Conservation (phyloP, 2,329 filamentous ascomycete species). For the Periconia sp. region DNA sequence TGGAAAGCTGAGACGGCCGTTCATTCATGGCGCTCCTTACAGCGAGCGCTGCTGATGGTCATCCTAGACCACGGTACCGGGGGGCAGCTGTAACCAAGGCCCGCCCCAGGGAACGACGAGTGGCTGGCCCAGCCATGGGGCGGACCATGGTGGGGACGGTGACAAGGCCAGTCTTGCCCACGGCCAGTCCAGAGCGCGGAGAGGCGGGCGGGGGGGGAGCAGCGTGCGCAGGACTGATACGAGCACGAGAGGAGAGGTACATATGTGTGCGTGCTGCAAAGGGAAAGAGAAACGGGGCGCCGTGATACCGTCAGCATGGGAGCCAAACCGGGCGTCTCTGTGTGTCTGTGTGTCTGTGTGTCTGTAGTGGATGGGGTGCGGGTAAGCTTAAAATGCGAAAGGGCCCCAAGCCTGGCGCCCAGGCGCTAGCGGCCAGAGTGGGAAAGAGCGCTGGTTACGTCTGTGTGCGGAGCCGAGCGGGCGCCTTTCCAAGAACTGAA, state of each 20-base stretch:
- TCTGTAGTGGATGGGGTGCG: constrained; percentile 24
- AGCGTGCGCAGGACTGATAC: too few species aligned
- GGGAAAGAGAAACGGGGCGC: background rate
- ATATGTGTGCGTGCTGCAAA: constrained; percentile 1
- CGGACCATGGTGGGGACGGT: constrained; percentile 12
- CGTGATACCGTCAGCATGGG: constrained; percentile 32
- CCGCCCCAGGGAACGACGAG: background rate
- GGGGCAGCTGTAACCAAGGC: constrained; percentile 5
- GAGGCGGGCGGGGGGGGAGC: too few species aligned
- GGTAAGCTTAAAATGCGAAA: constrained; percentile 43
- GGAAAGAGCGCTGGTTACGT: constrained; percentile 28
- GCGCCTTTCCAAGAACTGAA: constrained; percentile 28
- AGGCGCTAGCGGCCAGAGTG: constrained; percentile 14
- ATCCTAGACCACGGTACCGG: constrained; percentile 25
- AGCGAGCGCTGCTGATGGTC: constrained; percentile 21
- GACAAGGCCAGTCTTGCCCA: constrained; percentile 1
- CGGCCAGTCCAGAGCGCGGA: too few species aligned
- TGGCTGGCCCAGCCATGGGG: constrained; percentile 9
- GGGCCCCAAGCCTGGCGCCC: constrained; percentile 36
- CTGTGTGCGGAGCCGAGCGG: constrained; percentile 38
- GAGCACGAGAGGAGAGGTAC: background rate
- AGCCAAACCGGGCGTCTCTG: constrained; percentile 26
- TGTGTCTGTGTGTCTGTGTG: too few species aligned
- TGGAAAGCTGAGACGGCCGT: constrained; percentile 38
- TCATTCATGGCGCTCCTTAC: constrained; percentile 18